Percentiles rank a stretch among this genome's conserved stretches.
Conservation (phyloP, 805 yeast genomes). For the Debaryomyces castellii region DNA sequence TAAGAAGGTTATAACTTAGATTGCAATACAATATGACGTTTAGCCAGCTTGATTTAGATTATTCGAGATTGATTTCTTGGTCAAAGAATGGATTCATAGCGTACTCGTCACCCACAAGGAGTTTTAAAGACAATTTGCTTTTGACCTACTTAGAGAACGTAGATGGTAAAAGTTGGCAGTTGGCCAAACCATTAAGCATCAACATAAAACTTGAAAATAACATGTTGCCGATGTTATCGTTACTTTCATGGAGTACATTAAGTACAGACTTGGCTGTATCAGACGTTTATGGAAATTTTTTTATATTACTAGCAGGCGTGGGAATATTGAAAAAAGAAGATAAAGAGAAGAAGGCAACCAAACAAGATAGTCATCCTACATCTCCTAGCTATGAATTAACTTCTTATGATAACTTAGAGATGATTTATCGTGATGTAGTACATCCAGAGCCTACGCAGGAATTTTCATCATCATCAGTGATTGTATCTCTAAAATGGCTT, state of each 20-base stretch:
- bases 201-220: constrained; percentile 27
- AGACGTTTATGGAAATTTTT: constrained; percentile 66
- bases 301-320: constrained; percentile 42
- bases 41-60: not conserved
- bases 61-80: constrained; percentile 55
- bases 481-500: constrained; percentile 68
- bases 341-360: constrained; percentile 23
- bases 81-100: constrained; percentile 84
- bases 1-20: not conserved
- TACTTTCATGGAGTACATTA: constrained; percentile 71
- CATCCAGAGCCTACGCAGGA: constrained; percentile 9
- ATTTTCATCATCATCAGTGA: constrained; percentile 15
- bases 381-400: constrained; percentile 44
- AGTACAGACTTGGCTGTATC: constrained; percentile 82
- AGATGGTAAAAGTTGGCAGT: constrained; percentile 78
- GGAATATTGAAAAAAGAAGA: constrained; percentile 33
- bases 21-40: not conserved
- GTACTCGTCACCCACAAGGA: constrained; percentile 46
- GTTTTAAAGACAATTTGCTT: constrained; percentile 39
- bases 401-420: constrained; percentile 45
- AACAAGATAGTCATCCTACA: constrained; percentile 12
- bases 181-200: constrained; percentile 54
- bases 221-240: constrained; percentile 31
- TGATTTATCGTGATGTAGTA: constrained; percentile 45
- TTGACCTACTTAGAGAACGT: constrained; percentile 70